Conservation (phyloP, 2,329 filamentous ascomycete species). For the Verticillium isaacii region DNA sequence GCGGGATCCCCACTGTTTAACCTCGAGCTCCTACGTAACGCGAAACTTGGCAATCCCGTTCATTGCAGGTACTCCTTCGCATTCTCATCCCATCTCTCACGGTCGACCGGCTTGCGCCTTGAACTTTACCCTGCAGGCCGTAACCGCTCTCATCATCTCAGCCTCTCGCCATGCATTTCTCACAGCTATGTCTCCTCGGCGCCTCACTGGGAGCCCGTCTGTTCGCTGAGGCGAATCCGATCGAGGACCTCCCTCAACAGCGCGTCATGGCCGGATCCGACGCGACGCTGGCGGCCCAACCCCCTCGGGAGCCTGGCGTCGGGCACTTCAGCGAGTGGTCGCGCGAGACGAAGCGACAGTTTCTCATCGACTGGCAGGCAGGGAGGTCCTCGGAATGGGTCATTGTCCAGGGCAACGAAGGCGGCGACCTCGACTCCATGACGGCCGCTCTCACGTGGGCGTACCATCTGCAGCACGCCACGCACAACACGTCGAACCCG, state of each 20-base stretch:
- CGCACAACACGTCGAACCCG: conserved; percentile 32
- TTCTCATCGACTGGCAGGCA: conserved; percentile 41
- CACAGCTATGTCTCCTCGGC: not conserved
- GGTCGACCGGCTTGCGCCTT: not conserved
- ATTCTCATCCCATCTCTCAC: no score
- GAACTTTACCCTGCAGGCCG: not conserved
- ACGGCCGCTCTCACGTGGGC: conserved; percentile 39
- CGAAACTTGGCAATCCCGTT: not conserved
- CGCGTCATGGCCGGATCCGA: conserved; percentile 9
- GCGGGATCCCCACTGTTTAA: no score
- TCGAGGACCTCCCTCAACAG: conserved; percentile 2
- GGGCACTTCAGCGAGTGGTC: conserved; percentile 45
- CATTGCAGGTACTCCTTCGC: not conserved
- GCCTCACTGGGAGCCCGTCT: not conserved
- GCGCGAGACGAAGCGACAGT: conserved; percentile 37
- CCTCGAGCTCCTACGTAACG: no score
- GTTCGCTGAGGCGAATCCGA: not conserved
- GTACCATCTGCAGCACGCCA: conserved; percentile 39
- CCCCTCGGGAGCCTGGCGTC: conserved; percentile 23
- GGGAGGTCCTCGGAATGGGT: conserved; percentile 35
- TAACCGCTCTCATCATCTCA: not conserved
- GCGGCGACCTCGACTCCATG: conserved; percentile 3
- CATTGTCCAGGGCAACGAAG: conserved; percentile 35
- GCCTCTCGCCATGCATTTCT: not conserved
- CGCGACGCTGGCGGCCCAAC: not conserved